phyloP scores from a whole-genome alignment of 1,139 yeast species.

The Lodderomyces elongisporus region DNA sequence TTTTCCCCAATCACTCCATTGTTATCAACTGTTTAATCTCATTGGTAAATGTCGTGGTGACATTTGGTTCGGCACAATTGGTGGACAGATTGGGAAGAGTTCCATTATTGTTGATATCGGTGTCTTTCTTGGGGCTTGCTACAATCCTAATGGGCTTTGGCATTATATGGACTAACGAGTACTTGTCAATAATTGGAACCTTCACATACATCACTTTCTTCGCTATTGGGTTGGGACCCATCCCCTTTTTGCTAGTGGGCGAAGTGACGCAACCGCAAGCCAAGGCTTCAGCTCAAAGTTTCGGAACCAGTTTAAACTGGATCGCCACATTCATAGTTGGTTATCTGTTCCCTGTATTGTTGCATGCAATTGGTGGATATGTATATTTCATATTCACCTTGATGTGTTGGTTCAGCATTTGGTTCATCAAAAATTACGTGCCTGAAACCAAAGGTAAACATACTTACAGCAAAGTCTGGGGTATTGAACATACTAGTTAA shows the following conservation, averaged over 20 bases:
- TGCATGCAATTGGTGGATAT: conserved; percentile 63
- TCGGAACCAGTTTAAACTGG: conserved; percentile 92
- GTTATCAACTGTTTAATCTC: conserved; percentile 72
- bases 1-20: conserved; percentile 68
- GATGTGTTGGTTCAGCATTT: conserved; percentile 46
- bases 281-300: conserved; percentile 83
- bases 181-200: conserved; percentile 60
- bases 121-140: conserved; percentile 63
- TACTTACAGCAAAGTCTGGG: conserved; percentile 61
- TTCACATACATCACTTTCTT: conserved; percentile 74
- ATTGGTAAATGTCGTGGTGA: conserved; percentile 63
- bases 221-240: conserved; percentile 92
- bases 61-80: conserved; percentile 64
- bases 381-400: conserved; percentile 72
- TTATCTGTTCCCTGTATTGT: conserved; percentile 69
- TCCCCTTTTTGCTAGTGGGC: conserved; percentile 84
- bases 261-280: conserved; percentile 81
- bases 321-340: conserved; percentile 81
- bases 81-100: conserved; percentile 76
- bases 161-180: conserved; percentile 44
- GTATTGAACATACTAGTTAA: too few species aligned
- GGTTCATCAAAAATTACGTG: conserved; percentile 43
- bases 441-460: conserved; percentile 79
- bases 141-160: conserved; percentile 65
- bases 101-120: conserved; percentile 62